These are phyloP conservation scores for Quercus cerris DNA, from an alignment of 306 rosid genomes.

Conservation along the genomic window DNA sequence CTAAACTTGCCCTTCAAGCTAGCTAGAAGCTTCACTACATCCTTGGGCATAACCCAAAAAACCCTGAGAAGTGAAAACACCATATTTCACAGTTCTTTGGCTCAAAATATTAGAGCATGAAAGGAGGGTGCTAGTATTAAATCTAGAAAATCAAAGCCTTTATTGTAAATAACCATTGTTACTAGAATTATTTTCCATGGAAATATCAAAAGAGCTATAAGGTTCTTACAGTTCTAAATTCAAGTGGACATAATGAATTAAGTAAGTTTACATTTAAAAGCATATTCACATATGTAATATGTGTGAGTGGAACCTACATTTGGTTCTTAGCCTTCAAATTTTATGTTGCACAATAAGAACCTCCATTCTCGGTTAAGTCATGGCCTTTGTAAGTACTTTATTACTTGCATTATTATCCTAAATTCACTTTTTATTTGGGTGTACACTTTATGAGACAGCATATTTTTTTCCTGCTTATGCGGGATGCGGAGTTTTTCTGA, in stretches of 20 bases:
- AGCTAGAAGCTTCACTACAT: too few relatives aligned
- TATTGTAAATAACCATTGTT: not conserved
- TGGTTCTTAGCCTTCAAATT: not conserved
- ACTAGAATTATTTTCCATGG: not conserved
- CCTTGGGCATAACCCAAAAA: too few relatives aligned
- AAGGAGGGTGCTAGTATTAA: not conserved
- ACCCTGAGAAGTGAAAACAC: too few relatives aligned
- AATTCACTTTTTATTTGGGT: too few relatives aligned
- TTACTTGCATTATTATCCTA: not conserved
- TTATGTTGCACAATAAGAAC: not conserved
- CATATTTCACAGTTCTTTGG: not conserved
- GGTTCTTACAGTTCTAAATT: not conserved
- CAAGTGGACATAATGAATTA: not conserved
- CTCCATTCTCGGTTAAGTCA: not conserved
- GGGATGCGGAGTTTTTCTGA: not conserved
- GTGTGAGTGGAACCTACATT: not conserved
- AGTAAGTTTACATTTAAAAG: not conserved
- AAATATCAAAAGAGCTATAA: not conserved
- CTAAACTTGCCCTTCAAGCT: too few relatives aligned
- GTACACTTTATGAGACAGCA: not conserved
- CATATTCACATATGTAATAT: not conserved
- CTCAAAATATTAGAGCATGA: not conserved
- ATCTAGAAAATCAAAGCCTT: too few relatives aligned
- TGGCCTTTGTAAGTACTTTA: not conserved
- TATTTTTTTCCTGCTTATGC: not conserved